Conservation (phyloP, 2,329 filamentous ascomycete species). For the Fragosphaeria purpurea region DNA sequence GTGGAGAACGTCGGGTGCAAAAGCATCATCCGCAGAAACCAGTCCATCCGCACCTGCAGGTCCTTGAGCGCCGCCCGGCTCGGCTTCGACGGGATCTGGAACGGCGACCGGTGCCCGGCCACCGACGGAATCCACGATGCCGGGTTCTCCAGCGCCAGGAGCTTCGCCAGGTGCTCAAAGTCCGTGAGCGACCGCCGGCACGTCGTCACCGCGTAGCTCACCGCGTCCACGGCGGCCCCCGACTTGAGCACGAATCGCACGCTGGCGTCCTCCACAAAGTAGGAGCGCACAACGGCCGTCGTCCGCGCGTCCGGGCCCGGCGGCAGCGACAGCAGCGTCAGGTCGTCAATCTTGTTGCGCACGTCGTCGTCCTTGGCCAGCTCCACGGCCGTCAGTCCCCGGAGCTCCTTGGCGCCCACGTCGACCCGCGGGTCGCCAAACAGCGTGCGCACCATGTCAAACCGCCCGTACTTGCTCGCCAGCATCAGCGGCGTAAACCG, state of each 20-base stretch:
- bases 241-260: constrained; percentile 91
- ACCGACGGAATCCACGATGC: constrained; percentile 88
- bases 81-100: constrained; percentile 86
- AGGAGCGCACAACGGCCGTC: constrained; percentile 86
- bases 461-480: constrained; percentile 92
- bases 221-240: constrained; percentile 69
- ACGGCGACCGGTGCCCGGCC: constrained; percentile 70
- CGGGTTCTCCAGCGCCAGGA: constrained; percentile 80
- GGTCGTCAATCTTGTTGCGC: constrained; percentile 88
- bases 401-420: constrained; percentile 67
- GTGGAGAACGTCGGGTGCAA: constrained; percentile 86
- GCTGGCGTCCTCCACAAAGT: constrained; percentile 94
- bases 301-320: constrained; percentile 68
- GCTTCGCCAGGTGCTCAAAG: constrained; percentile 80
- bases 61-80: constrained; percentile 80
- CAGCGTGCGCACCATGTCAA: constrained; percentile 82
- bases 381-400: constrained; percentile 88
- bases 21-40: constrained; percentile 77
- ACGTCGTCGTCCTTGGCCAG: constrained; percentile 97
- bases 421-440: constrained; percentile 86
- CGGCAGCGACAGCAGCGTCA: constrained; percentile 70
- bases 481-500: constrained; percentile 95
- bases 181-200: constrained; percentile 79
- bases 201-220: constrained; percentile 87
- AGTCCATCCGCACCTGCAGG: constrained; percentile 76